Evolutionary conservation across 257 asterid species (phyloP).

Genomic region (Penstemon eatonii): DNA sequence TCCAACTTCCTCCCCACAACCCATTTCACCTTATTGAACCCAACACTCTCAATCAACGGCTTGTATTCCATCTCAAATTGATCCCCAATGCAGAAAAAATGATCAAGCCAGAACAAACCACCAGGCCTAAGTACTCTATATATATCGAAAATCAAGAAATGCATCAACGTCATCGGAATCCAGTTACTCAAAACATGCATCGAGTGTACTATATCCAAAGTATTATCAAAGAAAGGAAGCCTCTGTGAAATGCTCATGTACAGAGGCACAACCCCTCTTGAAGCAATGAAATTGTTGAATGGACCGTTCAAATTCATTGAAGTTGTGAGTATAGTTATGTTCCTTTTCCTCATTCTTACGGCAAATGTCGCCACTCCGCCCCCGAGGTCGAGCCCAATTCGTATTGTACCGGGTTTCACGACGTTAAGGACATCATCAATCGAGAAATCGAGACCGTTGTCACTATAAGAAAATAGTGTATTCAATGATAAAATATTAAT

Average conservation of each 20-base stretch:
- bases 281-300: slow-evolving; percentile 62
- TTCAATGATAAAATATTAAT: too few relatives aligned
- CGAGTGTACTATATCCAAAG: slow-evolving; percentile 63
- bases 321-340: slow-evolving; percentile 57
- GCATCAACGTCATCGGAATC: slow-evolving; percentile 60
- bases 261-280: slow-evolving; percentile 68
- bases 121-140: slow-evolving; percentile 76
- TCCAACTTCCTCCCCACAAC: slow-evolving; percentile 54
- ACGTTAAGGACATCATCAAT: slow-evolving; percentile 60
- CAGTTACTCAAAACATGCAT: slow-evolving; percentile 76
- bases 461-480: too few relatives aligned
- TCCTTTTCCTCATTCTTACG: slow-evolving; percentile 64
- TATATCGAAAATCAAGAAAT: slow-evolving; percentile 62
- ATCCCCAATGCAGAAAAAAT: slow-evolving; percentile 60
- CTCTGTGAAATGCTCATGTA: slow-evolving; percentile 70
- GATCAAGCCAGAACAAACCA: slow-evolving; percentile 72
- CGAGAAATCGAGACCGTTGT: slow-evolving; percentile 48
- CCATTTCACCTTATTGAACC: slow-evolving; percentile 61
- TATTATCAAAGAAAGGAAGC: slow-evolving; percentile 72
- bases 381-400: slow-evolving; percentile 77
- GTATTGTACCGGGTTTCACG: slow-evolving; percentile 46
- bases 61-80: slow-evolving; percentile 50
- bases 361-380: slow-evolving; percentile 83
- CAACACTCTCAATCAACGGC: slow-evolving; percentile 66
- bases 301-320: slow-evolving; percentile 74